Percentiles rank a stretch among this genome's conserved stretches.
phyloP scores from a whole-genome alignment of 2,329 filamentous ascomycete species.

The Ceratocystis huliohia region DNA sequence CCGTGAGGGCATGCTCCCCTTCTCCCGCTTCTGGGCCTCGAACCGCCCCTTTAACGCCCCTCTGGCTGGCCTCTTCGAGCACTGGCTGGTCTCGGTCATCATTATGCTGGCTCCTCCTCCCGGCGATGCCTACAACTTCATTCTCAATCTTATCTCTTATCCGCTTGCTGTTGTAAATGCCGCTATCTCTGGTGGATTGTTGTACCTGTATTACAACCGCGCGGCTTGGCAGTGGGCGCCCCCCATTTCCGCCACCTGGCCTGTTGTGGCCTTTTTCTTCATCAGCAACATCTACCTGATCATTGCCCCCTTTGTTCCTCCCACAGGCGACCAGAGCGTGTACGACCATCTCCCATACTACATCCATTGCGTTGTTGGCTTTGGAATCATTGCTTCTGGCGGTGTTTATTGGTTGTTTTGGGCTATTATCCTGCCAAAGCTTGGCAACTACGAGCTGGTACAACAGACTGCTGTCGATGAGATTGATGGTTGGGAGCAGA shows the following conservation, averaged over 20 bases:
- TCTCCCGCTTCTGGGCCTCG: constrained; percentile 49
- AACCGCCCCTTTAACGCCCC: constrained; percentile 52
- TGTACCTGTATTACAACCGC: constrained; percentile 41
- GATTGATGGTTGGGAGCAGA: constrained; percentile 51
- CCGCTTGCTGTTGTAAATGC: constrained; percentile 47
- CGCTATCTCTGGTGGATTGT: constrained; percentile 40
- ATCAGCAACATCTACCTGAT: constrained; percentile 50
- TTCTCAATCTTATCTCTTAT: constrained; percentile 51
- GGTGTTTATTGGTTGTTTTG: constrained; percentile 45
- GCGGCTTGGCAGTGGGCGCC: constrained; percentile 39
- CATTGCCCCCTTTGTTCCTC: constrained; percentile 45
- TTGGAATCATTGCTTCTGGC: constrained; percentile 40
- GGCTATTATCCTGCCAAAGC: constrained; percentile 39
- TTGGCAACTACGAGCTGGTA: constrained; percentile 44
- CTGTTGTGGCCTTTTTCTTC: constrained; percentile 46
- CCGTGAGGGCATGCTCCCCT: constrained; percentile 53
- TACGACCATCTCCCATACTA: constrained; percentile 44
- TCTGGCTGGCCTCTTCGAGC: constrained; percentile 47
- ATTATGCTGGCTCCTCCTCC: constrained; percentile 56
- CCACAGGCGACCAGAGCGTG: constrained; percentile 38
- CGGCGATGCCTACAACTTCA: constrained; percentile 54
- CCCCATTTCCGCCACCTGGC: constrained; percentile 41
- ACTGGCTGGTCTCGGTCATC: constrained; percentile 51
- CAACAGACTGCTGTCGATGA: constrained; percentile 42
- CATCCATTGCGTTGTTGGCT: constrained; percentile 45